These are phyloP conservation scores for Pythium aphanidermatum DNA, from an alignment of 352 stramenopile genomes.

Conservation along the genomic window DNA sequence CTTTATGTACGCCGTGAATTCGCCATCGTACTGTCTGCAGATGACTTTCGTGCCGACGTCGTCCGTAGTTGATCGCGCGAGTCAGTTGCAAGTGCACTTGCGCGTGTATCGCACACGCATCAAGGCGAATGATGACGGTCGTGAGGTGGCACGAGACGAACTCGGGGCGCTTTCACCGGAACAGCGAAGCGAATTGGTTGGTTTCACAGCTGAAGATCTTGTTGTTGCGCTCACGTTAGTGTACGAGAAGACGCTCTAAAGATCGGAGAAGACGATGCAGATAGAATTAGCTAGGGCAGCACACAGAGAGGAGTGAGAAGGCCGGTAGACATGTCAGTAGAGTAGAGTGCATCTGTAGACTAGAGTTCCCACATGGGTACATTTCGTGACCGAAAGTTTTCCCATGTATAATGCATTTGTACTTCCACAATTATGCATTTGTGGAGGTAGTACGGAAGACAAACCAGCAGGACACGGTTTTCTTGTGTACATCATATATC, in stretches of 20 bases:
- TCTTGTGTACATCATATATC: too few species aligned
- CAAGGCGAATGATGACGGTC: background rate
- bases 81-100: constrained; percentile 11
- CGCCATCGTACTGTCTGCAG: constrained; percentile 20
- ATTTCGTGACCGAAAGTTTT: too few species aligned
- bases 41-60: constrained; percentile 8
- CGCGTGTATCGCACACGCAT: constrained; percentile 17
- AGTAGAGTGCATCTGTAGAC: too few species aligned
- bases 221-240: constrained; percentile 10
- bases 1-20: constrained; percentile 14
- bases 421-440: too few species aligned
- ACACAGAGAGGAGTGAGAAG: too few species aligned
- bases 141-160: background rate
- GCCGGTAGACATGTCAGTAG: too few species aligned
- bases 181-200: constrained; percentile 6
- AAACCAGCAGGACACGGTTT: too few species aligned
- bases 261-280: background rate
- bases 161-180: constrained; percentile 9
- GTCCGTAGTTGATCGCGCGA: background rate
- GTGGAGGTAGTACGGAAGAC: too few species aligned
- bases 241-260: constrained; percentile 5
- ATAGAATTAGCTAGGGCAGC: background rate
- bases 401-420: too few species aligned
- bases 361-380: too few species aligned
- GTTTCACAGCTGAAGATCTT: constrained; percentile 17